phyloP scores from a whole-genome alignment of 768 basidiomycete species.

The Leccinum obscurum region DNA sequence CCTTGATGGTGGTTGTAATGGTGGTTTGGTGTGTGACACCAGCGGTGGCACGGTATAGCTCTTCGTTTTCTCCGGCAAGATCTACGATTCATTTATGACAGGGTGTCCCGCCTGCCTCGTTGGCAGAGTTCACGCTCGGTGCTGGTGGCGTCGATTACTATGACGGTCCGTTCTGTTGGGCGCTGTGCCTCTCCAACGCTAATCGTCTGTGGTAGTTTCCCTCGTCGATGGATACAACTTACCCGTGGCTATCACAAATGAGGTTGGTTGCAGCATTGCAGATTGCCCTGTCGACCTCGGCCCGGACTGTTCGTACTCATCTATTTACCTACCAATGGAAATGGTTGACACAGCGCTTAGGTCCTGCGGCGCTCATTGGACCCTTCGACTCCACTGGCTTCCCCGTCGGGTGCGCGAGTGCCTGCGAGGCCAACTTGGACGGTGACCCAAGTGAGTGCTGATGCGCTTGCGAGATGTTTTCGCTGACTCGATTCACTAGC shows the following conservation, averaged over 20 bases:
- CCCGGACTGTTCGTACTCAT: constrained; percentile 46
- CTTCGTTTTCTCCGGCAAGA: neutral
- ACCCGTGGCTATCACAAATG: constrained; percentile 58
- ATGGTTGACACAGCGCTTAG: constrained; percentile 25
- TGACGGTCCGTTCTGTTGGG: constrained; percentile 44
- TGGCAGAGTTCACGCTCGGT: constrained; percentile 69
- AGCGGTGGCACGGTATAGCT: constrained; percentile 42
- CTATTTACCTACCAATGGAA: neutral
- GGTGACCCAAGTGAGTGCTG: constrained; percentile 31
- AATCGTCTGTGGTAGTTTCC: constrained; percentile 42
- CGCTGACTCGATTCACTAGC: constrained; percentile 29
- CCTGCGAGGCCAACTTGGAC: constrained; percentile 46
- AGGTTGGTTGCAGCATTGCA: constrained; percentile 53
- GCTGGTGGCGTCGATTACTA: constrained; percentile 53
- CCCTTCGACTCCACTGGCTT: constrained; percentile 53
- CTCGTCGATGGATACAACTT: constrained; percentile 69
- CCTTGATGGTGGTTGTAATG: constrained; percentile 66
- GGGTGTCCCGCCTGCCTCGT: constrained; percentile 68
- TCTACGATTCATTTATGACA: constrained; percentile 16
- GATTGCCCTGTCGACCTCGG: constrained; percentile 63
- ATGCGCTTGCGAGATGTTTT: neutral
- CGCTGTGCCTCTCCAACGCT: neutral
- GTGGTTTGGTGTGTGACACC: constrained; percentile 58
- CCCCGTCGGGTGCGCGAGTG: constrained; percentile 61
- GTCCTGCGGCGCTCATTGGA: constrained; percentile 51